Percentiles rank a stretch among this genome's conserved stretches.
These are phyloP conservation scores for Colletotrichum noveboracense DNA, from an alignment of 2,329 filamentous ascomycete species.

Conservation along the genomic window DNA sequence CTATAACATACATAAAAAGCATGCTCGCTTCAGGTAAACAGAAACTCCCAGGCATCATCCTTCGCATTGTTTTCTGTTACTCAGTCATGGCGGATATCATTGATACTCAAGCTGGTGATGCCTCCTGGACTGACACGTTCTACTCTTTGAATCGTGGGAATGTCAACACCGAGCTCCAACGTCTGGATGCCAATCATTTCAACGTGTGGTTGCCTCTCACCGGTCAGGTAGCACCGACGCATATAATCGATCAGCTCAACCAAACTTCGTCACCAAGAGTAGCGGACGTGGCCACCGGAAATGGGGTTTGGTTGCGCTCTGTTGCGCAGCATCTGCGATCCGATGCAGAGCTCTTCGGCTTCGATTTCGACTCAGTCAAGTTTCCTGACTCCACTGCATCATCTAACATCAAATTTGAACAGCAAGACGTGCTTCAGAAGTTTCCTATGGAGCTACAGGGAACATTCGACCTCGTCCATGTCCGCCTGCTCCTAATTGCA, in stretches of 20 bases:
- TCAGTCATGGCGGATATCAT: not conserved
- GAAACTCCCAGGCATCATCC: accelerated
- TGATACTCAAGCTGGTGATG: not conserved
- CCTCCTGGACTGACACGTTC: not conserved
- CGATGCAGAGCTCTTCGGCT: not conserved
- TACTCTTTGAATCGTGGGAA: not conserved
- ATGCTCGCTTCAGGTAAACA: not conserved
- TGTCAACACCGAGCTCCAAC: not conserved
- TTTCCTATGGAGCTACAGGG: not conserved
- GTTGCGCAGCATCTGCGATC: not conserved
- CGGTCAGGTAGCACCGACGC: not conserved
- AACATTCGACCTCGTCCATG: not conserved
- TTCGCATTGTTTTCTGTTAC: not conserved
- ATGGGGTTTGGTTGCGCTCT: not conserved
- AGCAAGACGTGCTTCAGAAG: not conserved
- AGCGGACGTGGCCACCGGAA: not conserved
- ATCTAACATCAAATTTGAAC: not conserved
- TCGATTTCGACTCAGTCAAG: not conserved
- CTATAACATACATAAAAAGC: not conserved
- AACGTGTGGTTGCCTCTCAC: not conserved
- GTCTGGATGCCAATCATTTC: not conserved
- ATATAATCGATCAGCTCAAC: not conserved
- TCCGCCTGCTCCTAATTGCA: not conserved
- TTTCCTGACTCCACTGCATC: not conserved
- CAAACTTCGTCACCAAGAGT: not conserved